phyloP scores from a whole-genome alignment of 2,329 filamentous ascomycete species.

The Monosporascus cannonballus region DNA sequence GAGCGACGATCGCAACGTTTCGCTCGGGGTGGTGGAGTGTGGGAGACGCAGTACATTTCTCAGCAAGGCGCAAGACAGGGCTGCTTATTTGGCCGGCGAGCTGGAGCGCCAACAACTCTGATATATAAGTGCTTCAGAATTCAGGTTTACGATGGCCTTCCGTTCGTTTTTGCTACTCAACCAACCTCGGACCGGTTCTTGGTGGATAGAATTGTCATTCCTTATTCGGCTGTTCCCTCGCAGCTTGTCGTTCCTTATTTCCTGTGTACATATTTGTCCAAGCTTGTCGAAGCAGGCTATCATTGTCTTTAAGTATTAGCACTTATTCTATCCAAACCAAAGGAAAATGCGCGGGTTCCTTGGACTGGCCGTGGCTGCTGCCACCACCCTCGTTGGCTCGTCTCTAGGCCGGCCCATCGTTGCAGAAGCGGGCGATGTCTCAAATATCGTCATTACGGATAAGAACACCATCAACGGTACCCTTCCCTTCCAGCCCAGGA shows the following conservation, averaged over 20 bases:
- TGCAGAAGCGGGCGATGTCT: slow-evolving; percentile 22
- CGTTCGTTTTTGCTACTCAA: background rate
- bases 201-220: background rate
- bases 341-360: slow-evolving; percentile 18
- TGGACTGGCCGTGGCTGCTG: slow-evolving; percentile 18
- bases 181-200: background rate
- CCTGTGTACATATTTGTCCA: background rate
- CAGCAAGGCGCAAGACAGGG: background rate
- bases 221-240: background rate
- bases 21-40: background rate
- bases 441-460: slow-evolving; percentile 30
- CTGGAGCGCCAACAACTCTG: too few relatives aligned
- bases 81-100: background rate
- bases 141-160: background rate
- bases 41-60: too few relatives aligned
- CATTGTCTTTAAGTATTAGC: background rate
- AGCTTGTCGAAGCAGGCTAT: background rate
- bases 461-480: slow-evolving; percentile 36
- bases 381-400: slow-evolving; percentile 15
- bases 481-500: background rate
- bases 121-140: too few relatives aligned
- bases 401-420: slow-evolving; percentile 28
- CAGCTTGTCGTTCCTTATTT: background rate
- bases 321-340: background rate
- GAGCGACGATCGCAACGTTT: background rate